These are phyloP conservation scores for Conticribra guillardii DNA, from an alignment of 108 stramenopile species.

Conservation along the genomic window DNA sequence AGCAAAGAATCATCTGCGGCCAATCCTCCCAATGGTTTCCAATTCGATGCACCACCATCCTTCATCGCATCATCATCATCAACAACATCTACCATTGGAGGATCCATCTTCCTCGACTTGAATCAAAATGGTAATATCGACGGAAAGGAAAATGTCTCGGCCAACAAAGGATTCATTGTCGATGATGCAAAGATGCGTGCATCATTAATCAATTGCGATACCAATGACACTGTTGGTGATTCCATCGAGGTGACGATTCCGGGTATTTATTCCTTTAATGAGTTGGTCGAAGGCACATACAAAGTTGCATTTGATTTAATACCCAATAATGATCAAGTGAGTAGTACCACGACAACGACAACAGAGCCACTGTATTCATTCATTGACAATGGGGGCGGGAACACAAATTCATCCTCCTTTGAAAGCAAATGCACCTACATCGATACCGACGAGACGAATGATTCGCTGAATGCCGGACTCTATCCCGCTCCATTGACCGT, in stretches of 20 bases:
- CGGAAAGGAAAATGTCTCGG: slow-evolving; percentile 19
- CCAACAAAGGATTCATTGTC: slow-evolving; percentile 43
- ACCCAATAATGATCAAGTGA: too few relatives aligned
- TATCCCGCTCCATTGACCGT: slow-evolving; percentile 11
- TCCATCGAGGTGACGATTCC: slow-evolving; percentile 16
- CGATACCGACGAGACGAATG: slow-evolving; percentile 23
- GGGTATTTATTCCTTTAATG: slow-evolving; percentile 33
- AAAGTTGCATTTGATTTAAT: slow-evolving; percentile 34
- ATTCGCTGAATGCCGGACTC: slow-evolving; percentile 32
- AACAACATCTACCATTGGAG: slow-evolving; percentile 27
- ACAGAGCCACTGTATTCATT: slow-evolving; percentile 35
- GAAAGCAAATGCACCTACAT: slow-evolving; percentile 41
- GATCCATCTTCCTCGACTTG: slow-evolving; percentile 36
- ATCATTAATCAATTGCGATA: slow-evolving; percentile 36
- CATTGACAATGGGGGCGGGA: slow-evolving; percentile 4
- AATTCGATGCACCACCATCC: background rate
- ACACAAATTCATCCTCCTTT: slow-evolving; percentile 20
- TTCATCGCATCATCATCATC: background rate
- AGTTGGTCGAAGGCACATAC: slow-evolving; percentile 40
- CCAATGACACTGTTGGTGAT: slow-evolving; percentile 5
- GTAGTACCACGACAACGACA: too few relatives aligned
- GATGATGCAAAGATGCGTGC: slow-evolving; percentile 29
- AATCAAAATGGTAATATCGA: slow-evolving; percentile 32
- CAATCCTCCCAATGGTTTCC: too few relatives aligned
- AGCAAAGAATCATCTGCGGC: too few relatives aligned